A percentile compares a stretch with the other conserved stretches of the same genome.
Conservation (phyloP, 2,329 filamentous ascomycete genomes). For the Pochonia chlamydosporia region DNA sequence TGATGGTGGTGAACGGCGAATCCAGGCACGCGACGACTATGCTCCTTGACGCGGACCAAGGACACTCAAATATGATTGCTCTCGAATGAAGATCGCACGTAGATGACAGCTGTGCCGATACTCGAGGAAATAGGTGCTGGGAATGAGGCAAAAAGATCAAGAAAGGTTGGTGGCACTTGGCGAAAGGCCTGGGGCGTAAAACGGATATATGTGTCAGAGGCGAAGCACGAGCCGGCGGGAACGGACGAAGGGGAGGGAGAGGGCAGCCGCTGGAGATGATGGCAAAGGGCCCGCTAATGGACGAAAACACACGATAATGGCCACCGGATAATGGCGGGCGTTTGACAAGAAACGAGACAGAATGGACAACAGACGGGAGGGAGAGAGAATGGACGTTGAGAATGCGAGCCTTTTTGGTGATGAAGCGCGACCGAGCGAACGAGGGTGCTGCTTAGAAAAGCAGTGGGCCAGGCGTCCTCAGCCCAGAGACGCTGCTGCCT, state of each 20-base stretch:
- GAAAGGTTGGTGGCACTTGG: not conserved
- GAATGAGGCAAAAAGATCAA: not conserved
- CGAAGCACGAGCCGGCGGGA: conserved; percentile 14
- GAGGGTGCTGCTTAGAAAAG: conserved; percentile 8
- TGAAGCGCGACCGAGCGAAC: not conserved
- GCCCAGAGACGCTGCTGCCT: conserved; percentile 19
- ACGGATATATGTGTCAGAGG: not conserved
- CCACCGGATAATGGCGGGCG: conserved; percentile 6
- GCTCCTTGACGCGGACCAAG: not conserved
- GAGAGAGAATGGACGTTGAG: conserved; percentile 1
- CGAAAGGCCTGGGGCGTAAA: not conserved
- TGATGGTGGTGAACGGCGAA: too few relatives aligned
- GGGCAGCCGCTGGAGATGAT: conserved; percentile 11
- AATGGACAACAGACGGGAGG: conserved; percentile 1
- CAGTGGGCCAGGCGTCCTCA: conserved; percentile 10
- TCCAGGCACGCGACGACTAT: not conserved
- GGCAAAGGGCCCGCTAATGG: conserved; percentile 5
- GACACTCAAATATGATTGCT: not conserved
- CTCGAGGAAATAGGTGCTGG: not conserved
- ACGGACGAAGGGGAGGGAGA: conserved; percentile 23
- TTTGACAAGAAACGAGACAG: conserved; percentile 6
- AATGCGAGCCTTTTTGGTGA: conserved; percentile 6
- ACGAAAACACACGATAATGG: conserved; percentile 6
- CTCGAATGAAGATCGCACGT: not conserved
- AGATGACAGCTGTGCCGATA: not conserved